These are phyloP conservation scores for Penicillium sp. DNA, from an alignment of 2,329 filamentous ascomycete genomes.

Conservation along the genomic window DNA sequence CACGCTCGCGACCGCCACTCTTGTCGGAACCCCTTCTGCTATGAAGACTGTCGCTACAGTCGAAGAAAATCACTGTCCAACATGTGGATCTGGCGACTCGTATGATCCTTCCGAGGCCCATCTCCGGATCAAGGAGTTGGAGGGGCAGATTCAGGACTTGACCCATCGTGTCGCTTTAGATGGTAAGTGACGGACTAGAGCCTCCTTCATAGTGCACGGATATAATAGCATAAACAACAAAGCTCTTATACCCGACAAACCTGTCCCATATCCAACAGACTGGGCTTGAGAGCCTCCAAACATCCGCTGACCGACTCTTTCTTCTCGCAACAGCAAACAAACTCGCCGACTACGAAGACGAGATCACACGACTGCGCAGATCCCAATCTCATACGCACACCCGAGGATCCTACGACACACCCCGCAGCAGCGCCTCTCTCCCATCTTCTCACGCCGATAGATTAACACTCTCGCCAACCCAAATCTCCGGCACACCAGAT, in stretches of 20 bases:
- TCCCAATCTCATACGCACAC: background rate
- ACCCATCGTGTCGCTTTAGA: slow-evolving; percentile 55
- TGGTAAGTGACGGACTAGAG: slow-evolving; percentile 42
- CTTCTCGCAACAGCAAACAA: slow-evolving; percentile 48
- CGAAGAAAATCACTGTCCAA: slow-evolving; percentile 35
- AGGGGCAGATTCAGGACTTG: slow-evolving; percentile 55
- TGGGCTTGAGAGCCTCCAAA: background rate
- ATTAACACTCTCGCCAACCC: slow-evolving; percentile 41
- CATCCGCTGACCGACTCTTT: slow-evolving; percentile 6
- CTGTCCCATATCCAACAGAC: background rate
- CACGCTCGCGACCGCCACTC: slow-evolving; percentile 30
- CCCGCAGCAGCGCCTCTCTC: slow-evolving; percentile 27
- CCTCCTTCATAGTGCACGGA: background rate
- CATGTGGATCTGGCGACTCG: slow-evolving; percentile 38
- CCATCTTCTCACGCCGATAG: slow-evolving; percentile 25
- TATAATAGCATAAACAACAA: background rate
- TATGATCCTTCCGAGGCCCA: slow-evolving; percentile 35
- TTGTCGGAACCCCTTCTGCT: slow-evolving; percentile 31
- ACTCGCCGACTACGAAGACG: slow-evolving; percentile 64
- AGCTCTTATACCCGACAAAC: background rate
- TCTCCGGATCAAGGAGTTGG: slow-evolving; percentile 51
- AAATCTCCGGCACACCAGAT: slow-evolving; percentile 27
- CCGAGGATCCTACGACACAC: slow-evolving; percentile 17
- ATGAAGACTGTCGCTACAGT: slow-evolving; percentile 27
- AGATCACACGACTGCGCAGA: slow-evolving; percentile 53